These are phyloP conservation scores for Chalciporus sphaerocephalus DNA, from an alignment of 768 basidiomycete genomes.

Conservation along the genomic window DNA sequence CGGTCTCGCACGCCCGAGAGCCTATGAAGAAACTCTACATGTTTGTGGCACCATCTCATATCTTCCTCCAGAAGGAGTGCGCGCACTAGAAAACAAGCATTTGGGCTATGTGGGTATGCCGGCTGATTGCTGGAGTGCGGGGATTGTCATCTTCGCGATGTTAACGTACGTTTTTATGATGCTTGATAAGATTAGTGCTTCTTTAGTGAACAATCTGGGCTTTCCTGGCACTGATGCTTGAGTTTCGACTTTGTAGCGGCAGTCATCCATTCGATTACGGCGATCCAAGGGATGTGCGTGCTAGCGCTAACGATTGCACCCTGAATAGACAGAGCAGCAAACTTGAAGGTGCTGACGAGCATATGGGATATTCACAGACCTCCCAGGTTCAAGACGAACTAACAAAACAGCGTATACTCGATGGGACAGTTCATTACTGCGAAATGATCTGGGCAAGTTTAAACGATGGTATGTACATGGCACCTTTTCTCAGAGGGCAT, in stretches of 20 bases:
- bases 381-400: constrained; percentile 48
- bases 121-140: constrained; percentile 88
- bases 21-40: constrained; percentile 78
- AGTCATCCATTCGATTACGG: constrained; percentile 75
- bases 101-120: constrained; percentile 77
- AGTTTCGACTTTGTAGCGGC: constrained; percentile 43
- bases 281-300: constrained; percentile 17
- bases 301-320: constrained; percentile 8
- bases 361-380: constrained; percentile 27
- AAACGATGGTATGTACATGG: constrained; percentile 49
- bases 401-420: constrained; percentile 67
- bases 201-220: neutral
- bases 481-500: neutral
- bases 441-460: constrained; percentile 51
- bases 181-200: neutral
- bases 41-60: constrained; percentile 88
- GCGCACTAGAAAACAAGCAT: constrained; percentile 71
- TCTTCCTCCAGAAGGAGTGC: constrained; percentile 79
- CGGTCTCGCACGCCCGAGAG: constrained; percentile 73
- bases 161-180: constrained; percentile 53
- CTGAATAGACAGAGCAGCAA: constrained; percentile 15
- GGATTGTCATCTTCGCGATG: constrained; percentile 80
- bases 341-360: constrained; percentile 35
- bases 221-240: constrained; percentile 10
- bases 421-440: constrained; percentile 55